Evolutionary conservation across 805 yeast genomes (phyloP).

Genomic region (Ogataea thermomethanolica): DNA sequence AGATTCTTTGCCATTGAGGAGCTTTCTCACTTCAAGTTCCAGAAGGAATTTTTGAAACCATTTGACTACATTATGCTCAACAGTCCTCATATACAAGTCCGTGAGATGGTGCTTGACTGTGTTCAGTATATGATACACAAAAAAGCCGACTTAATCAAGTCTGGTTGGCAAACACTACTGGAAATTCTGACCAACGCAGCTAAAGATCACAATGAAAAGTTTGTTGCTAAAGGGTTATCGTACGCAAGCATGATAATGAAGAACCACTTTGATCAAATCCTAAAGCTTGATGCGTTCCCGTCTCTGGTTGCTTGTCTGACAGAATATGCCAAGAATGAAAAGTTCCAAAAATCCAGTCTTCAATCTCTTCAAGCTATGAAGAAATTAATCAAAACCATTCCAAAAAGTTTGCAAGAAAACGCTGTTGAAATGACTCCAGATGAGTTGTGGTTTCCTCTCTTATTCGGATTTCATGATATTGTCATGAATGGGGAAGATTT

Average conservation of each 20-base stretch:
- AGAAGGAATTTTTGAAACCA: slow-evolving; percentile 88
- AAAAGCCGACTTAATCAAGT: slow-evolving; percentile 68
- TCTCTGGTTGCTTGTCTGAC: slow-evolving; percentile 74
- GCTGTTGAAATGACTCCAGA: slow-evolving; percentile 38
- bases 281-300: slow-evolving; percentile 62
- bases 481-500: slow-evolving; percentile 92
- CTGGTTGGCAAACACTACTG: slow-evolving; percentile 94
- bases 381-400: slow-evolving; percentile 56
- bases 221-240: slow-evolving; percentile 62
- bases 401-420: slow-evolving; percentile 36
- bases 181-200: slow-evolving; percentile 77
- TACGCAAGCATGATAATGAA: slow-evolving; percentile 59
- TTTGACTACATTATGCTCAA: slow-evolving; percentile 75
- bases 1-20: slow-evolving; percentile 93
- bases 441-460: slow-evolving; percentile 81
- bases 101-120: slow-evolving; percentile 88
- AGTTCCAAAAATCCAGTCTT: slow-evolving; percentile 75
- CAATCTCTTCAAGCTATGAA: slow-evolving; percentile 76
- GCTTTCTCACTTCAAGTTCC: slow-evolving; percentile 91
- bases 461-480: slow-evolving; percentile 80
- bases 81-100: slow-evolving; percentile 65
- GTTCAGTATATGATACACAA: slow-evolving; percentile 79
- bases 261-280: slow-evolving; percentile 59
- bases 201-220: slow-evolving; percentile 48
- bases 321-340: slow-evolving; percentile 78